Conservation (phyloP, 768 basidiomycete genomes). For the Mycena galericulata region DNA sequence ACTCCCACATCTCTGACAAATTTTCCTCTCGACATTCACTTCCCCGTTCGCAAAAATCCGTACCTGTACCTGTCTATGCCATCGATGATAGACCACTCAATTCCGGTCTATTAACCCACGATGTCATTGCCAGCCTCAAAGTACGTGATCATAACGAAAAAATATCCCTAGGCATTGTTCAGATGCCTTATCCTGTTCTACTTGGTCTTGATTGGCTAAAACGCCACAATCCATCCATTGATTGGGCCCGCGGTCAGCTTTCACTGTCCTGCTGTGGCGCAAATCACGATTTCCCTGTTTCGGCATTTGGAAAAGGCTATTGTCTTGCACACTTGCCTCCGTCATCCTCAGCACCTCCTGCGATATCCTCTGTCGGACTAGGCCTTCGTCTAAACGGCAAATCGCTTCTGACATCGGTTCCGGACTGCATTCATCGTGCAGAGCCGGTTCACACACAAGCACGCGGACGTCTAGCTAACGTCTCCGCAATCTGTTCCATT, state of each 20-base stretch:
- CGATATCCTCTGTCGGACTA: slow-evolving; percentile 37
- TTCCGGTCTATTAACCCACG: slow-evolving; percentile 54
- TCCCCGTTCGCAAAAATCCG: slow-evolving; percentile 43
- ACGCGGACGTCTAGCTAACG: slow-evolving; percentile 17
- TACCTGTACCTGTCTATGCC: slow-evolving; percentile 50
- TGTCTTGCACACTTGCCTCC: slow-evolving; percentile 37
- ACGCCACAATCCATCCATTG: slow-evolving; percentile 49
- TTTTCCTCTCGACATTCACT: slow-evolving; percentile 49
- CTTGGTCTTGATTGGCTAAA: slow-evolving; percentile 53
- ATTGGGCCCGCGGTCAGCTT: slow-evolving; percentile 45
- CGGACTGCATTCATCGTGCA: slow-evolving; percentile 20
- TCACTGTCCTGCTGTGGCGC: slow-evolving; percentile 28
- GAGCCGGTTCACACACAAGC: slow-evolving; percentile 5
- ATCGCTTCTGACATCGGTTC: slow-evolving; percentile 5
- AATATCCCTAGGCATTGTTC: slow-evolving; percentile 45
- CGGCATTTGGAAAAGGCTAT: slow-evolving; percentile 36
- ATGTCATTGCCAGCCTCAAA: slow-evolving; percentile 45
- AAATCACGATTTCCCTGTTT: slow-evolving; percentile 3
- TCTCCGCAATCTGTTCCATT: slow-evolving; percentile 8
- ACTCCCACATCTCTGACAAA: slow-evolving; percentile 50
- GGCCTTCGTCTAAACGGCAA: slow-evolving; percentile 44
- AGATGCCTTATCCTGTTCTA: slow-evolving; percentile 48
- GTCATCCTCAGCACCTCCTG: slow-evolving; percentile 23
- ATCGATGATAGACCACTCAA: slow-evolving; percentile 53
- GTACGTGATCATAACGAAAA: slow-evolving; percentile 46